These are phyloP conservation scores for Imleria badia DNA, from an alignment of 768 basidiomycete genomes.

Conservation along the genomic window DNA sequence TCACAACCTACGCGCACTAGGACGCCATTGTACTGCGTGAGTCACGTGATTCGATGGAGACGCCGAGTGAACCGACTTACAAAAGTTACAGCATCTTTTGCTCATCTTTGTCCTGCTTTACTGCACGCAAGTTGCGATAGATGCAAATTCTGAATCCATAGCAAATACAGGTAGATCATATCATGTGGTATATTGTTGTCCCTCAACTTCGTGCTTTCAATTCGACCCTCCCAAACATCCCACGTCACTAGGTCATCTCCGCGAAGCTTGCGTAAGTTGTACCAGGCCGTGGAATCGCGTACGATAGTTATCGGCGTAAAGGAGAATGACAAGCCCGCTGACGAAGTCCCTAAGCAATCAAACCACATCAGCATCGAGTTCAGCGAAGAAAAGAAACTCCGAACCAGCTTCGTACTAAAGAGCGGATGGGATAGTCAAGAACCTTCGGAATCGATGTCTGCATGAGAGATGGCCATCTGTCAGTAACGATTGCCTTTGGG, in stretches of 20 bases:
- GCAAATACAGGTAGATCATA: conserved; percentile 12
- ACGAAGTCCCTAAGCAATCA: conserved; percentile 46
- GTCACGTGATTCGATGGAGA: conserved; percentile 18
- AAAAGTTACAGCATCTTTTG: too few species aligned
- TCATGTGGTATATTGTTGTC: conserved; percentile 20
- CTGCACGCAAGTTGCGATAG: too few species aligned
- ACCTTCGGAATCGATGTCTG: conserved; percentile 85
- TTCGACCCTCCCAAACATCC: neutral
- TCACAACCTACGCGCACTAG: neutral
- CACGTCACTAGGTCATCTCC: conserved; percentile 21
- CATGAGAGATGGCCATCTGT: conserved; percentile 80
- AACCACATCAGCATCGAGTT: neutral
- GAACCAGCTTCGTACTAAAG: conserved; percentile 71
- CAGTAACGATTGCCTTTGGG: conserved; percentile 82
- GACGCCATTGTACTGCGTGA: neutral
- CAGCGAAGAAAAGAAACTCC: conserved; percentile 24
- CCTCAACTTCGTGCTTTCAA: neutral
- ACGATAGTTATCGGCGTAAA: conserved; percentile 52
- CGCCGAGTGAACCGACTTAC: too few species aligned
- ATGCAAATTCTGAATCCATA: conserved; percentile 6
- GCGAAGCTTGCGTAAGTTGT: conserved; percentile 39
- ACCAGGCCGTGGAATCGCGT: conserved; percentile 40
- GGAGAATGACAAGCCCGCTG: conserved; percentile 45
- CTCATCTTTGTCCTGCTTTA: too few species aligned
- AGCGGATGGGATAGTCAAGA: conserved; percentile 84